These are phyloP conservation scores for Euphorbia pulcherrima DNA, from an alignment of 345 rosid genomes.

Conservation along the genomic window DNA sequence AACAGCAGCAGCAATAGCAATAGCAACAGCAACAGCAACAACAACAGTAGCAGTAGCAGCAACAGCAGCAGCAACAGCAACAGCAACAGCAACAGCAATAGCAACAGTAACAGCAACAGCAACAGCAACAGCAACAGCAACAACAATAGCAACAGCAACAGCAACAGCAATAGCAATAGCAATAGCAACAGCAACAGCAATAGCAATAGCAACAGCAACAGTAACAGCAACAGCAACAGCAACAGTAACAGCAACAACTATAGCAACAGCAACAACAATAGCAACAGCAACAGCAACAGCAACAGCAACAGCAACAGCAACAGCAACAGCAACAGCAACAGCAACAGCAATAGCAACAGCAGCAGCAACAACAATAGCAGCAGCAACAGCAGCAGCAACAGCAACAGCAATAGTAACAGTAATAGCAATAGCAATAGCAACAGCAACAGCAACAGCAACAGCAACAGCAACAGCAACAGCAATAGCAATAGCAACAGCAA, in stretches of 20 bases:
- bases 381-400: neutral
- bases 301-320: slow-evolving; percentile 3
- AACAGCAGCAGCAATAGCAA: neutral
- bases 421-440: neutral
- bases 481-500: neutral
- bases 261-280: neutral
- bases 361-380: neutral
- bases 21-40: slow-evolving; percentile 6
- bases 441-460: neutral
- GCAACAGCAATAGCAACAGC: neutral
- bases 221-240: slow-evolving; percentile 1
- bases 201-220: neutral
- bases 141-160: neutral
- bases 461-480: neutral
- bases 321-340: neutral
- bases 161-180: neutral
- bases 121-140: neutral
- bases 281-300: neutral
- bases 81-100: neutral
- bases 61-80: neutral
- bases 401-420: neutral
- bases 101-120: neutral
- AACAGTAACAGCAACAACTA: slow-evolving; percentile 2
- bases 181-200: neutral
- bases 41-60: neutral